Conservation (phyloP, 2,329 filamentous ascomycete genomes). For the Aspergillus versicolor region DNA sequence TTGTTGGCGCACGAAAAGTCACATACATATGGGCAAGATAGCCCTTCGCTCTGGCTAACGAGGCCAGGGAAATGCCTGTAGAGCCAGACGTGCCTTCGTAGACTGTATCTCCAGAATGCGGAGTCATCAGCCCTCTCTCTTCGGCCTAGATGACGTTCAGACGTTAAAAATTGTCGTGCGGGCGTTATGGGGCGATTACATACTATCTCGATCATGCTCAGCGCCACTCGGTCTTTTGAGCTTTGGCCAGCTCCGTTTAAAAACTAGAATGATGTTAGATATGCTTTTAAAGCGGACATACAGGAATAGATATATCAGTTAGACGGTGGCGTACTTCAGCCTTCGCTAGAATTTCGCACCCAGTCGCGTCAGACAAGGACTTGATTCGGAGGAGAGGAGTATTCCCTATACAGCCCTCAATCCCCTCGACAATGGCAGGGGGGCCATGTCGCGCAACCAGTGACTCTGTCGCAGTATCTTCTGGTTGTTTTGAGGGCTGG, state of each 20-base stretch:
- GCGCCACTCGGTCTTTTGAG: constrained; percentile 91
- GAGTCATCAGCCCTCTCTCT: constrained; percentile 69
- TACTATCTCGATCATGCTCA: constrained; percentile 76
- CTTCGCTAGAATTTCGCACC: constrained; percentile 87
- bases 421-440: constrained; percentile 66
- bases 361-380: constrained; percentile 81
- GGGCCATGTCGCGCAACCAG: constrained; percentile 32
- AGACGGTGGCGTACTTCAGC: constrained; percentile 61
- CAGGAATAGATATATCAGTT: neutral
- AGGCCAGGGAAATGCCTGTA: constrained; percentile 91
- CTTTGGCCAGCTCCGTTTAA: constrained; percentile 92
- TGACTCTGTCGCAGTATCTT: constrained; percentile 11
- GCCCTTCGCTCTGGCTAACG: constrained; percentile 80
- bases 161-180: neutral
- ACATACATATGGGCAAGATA: constrained; percentile 84
- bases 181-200: constrained; percentile 2
- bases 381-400: constrained; percentile 86
- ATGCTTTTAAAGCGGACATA: neutral
- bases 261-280: constrained; percentile 52
- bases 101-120: constrained; percentile 84
- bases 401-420: constrained; percentile 90
- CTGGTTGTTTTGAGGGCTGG: constrained; percentile 12
- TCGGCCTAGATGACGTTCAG: constrained; percentile 62
- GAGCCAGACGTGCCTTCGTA: constrained; percentile 97
- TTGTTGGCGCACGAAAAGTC: neutral